These are phyloP conservation scores for Paraphaeosphaeria minitans DNA, from an alignment of 2,329 filamentous ascomycete genomes.

Conservation along the genomic window DNA sequence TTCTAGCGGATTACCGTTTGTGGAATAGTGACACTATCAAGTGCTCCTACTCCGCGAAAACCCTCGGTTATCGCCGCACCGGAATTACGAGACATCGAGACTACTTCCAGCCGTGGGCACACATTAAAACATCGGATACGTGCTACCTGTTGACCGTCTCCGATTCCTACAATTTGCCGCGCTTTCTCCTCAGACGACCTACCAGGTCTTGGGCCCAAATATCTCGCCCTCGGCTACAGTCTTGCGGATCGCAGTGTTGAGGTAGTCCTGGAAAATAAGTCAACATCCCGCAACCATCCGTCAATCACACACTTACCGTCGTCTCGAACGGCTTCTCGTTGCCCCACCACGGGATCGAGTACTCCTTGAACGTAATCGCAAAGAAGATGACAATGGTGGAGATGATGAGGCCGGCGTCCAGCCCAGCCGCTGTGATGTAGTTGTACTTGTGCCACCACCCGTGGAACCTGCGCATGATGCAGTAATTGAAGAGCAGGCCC, in stretches of 20 bases:
- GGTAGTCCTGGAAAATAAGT: constrained; percentile 42
- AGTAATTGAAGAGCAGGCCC: constrained; percentile 71
- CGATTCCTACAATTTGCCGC: too few species aligned
- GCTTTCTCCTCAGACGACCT: background rate
- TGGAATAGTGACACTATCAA: background rate
- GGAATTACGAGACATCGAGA: background rate
- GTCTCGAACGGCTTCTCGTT: constrained; percentile 58
- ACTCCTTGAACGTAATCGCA: constrained; percentile 65
- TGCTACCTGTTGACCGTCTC: background rate
- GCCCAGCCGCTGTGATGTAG: constrained; percentile 73
- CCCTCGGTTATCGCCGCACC: background rate
- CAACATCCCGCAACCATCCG: background rate
- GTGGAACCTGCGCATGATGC: constrained; percentile 66
- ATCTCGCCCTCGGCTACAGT: constrained; percentile 29
- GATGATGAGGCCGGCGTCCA: constrained; percentile 71
- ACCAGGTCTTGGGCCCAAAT: constrained; percentile 59
- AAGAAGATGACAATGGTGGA: constrained; percentile 73
- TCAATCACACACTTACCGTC: constrained; percentile 29
- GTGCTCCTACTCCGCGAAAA: background rate
- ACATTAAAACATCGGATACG: background rate
- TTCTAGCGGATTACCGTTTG: background rate
- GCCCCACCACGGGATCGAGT: constrained; percentile 67
- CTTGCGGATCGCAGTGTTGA: constrained; percentile 25
- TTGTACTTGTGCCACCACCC: constrained; percentile 82
- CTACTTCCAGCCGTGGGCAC: background rate